Base-by-base conservation (phyloP, 176 grass and related monocot genomes). In the Paspalum notatum region DNA sequence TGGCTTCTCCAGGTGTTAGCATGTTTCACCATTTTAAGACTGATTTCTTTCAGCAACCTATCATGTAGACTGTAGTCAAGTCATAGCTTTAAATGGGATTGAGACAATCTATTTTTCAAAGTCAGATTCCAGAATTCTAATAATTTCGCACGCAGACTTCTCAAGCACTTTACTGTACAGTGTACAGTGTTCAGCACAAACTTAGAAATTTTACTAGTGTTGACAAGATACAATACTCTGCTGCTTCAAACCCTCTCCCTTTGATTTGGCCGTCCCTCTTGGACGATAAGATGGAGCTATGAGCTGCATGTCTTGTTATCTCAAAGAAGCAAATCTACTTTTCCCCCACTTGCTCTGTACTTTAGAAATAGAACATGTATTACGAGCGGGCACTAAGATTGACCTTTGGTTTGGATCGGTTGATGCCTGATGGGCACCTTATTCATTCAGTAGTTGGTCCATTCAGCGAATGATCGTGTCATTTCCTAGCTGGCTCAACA, bases 381-480 rank as follows among this genome's bases (percentile, higher is more conserved):
- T 32, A 53, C 5, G 7, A 79, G 27, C 9, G 47, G 37, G 38
- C 37, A 57, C 51, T 57, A 74, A 72, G 9, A 21, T 77, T 77
- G 22, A 62, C 41, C 17, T 63, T 65, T 78, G 9, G 3, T 77
- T 46, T 77, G 47, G 26, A 15, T 38, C 18, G 26, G 17, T 49
- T 63, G 44, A 49, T 38, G 26, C 9, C 49, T 63, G 44, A 49
- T 38, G 59, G 17, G 5, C 49, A 72, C 25, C 68, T 62, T n/a
- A 62, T 27, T 48, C 10, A 73, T 54, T 73, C 16, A 73, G 17
- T 73, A 74, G 37, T n/a, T 53, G 71, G 37, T 39, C 71, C 51
- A 39, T 55, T 78, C 7, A 15, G 63, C 15, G 0, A 40, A 61
- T 61, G 18, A 24, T 56, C 24, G 38, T 43, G 13, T 41, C 38